These are phyloP conservation scores for Takakia lepidozioides DNA, from an alignment of 225 moss, liverwort and hornwort genomes.

Conservation along the genomic window DNA sequence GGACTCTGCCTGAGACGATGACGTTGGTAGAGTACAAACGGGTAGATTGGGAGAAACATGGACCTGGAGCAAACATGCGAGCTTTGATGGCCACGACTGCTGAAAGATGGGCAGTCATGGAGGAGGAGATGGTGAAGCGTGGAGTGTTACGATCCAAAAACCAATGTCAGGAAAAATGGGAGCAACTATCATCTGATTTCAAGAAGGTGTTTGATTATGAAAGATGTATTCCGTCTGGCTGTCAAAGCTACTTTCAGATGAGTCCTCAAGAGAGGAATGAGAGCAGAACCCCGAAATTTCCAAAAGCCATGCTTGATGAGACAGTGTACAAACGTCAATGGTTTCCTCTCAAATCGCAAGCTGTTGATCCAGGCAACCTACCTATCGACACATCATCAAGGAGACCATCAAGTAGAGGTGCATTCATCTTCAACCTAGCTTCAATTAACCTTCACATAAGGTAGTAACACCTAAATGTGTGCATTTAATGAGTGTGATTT, in stretches of 20 bases:
- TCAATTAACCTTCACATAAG: too few relatives aligned
- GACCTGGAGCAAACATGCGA: not conserved
- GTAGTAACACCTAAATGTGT: too few relatives aligned
- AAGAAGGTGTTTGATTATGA: slow-evolving; percentile 18
- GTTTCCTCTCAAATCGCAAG: slow-evolving; percentile 14
- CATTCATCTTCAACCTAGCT: too few relatives aligned
- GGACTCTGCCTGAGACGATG: slow-evolving; percentile 19
- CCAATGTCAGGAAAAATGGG: slow-evolving; percentile 23
- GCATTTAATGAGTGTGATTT: too few relatives aligned
- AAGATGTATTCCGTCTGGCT: slow-evolving; percentile 14
- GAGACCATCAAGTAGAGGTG: too few relatives aligned
- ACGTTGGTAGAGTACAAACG: slow-evolving; percentile 12
- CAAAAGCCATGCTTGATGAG: slow-evolving; percentile 21
- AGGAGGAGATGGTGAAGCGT: slow-evolving; percentile 20
- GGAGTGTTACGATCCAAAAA: too few relatives aligned
- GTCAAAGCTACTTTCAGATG: slow-evolving; percentile 18
- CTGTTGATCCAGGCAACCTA: slow-evolving; percentile 11
- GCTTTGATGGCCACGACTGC: slow-evolving; percentile 11
- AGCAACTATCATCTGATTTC: slow-evolving; percentile 21
- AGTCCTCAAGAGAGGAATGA: slow-evolving; percentile 17
- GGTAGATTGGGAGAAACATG: slow-evolving; percentile 9
- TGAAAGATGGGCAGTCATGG: slow-evolving; percentile 19
- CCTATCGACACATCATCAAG: slow-evolving; percentile 11
- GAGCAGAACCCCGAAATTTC: slow-evolving; percentile 10
- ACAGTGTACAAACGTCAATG: slow-evolving; percentile 17